A percentile compares a stretch with the other conserved stretches of the same genome.
phyloP scores from a whole-genome alignment of 208 protist species.

The Acanthamoeba lenticulata region DNA sequence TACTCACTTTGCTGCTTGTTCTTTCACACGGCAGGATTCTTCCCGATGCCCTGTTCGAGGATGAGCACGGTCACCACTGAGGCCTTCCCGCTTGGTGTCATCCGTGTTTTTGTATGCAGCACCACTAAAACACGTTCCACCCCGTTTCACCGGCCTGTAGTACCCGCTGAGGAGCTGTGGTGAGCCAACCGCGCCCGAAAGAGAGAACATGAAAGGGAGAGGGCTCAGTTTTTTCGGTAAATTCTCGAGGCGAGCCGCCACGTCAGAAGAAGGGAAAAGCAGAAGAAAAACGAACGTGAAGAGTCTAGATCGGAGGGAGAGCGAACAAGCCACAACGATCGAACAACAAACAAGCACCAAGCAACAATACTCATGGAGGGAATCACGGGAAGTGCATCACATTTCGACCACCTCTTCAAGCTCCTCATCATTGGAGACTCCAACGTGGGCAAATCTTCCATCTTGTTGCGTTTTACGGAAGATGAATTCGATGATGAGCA shows the following conservation, averaged over 20 bases:
- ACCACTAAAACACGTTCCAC: no score
- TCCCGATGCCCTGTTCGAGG: not conserved
- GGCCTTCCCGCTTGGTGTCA: no score
- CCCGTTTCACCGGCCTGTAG: no score
- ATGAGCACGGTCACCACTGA: not conserved
- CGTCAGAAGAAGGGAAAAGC: not conserved
- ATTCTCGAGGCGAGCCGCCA: no score
- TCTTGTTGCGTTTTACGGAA: constrained; percentile 31
- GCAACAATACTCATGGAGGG: not conserved
- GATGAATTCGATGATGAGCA: constrained; percentile 62
- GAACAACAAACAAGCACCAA: not conserved
- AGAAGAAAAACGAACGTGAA: not conserved
- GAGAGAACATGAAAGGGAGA: no score
- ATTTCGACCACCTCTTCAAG: constrained; percentile 66
- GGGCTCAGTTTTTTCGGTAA: no score
- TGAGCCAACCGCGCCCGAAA: no score
- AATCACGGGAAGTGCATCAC: not conserved
- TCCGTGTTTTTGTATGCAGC: no score
- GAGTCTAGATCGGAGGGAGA: no score
- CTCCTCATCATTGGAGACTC: constrained; percentile 53
- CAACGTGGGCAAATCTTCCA: constrained; percentile 50
- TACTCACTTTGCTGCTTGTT: not conserved
- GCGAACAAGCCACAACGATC: not conserved
- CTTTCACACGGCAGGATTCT: not conserved
- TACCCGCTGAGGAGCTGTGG: no score